A percentile compares a stretch with the other conserved stretches of the same genome.
Conservation (phyloP, 305 asterid genomes). For the Fraxinus greggii region DNA sequence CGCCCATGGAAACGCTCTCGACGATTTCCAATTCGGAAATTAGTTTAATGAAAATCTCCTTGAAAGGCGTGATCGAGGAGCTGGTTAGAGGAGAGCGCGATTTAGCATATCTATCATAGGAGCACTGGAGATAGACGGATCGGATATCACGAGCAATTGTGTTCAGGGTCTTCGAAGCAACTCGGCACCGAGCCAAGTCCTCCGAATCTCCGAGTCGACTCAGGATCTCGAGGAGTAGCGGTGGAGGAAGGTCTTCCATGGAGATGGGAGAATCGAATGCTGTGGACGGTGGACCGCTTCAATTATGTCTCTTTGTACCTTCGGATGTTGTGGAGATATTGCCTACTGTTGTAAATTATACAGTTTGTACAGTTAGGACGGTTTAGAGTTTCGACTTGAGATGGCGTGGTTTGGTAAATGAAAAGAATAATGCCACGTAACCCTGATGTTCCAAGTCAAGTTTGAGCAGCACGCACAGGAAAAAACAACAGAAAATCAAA, state of each 20-base stretch:
- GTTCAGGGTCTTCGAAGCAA: conserved; percentile 55
- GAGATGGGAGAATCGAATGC: background rate
- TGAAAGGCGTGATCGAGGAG: conserved; percentile 59
- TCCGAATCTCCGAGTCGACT: conserved; percentile 54
- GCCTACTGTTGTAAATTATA: background rate
- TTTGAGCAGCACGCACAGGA: too few relatives aligned
- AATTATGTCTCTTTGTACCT: background rate
- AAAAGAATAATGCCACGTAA: too few relatives aligned
- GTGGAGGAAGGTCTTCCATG: conserved; percentile 73
- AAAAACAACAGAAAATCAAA: too few relatives aligned
- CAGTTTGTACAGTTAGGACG: background rate
- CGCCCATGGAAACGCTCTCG: conserved; percentile 52
- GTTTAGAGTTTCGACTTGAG: background rate
- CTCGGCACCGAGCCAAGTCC: conserved; percentile 63
- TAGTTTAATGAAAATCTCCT: conserved; percentile 40
- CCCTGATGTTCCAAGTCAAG: too few relatives aligned
- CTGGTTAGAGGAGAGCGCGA: conserved; percentile 51
- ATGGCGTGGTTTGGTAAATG: too few relatives aligned
- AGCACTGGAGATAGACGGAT: conserved; percentile 51
- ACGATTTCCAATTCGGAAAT: conserved; percentile 40
- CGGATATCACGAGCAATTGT: conserved; percentile 49
- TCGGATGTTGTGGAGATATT: background rate
- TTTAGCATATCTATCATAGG: conserved; percentile 60
- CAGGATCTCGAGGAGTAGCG: conserved; percentile 59
- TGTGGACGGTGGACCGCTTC: background rate